Evolutionary conservation across 2,329 filamentous ascomycete genomes (phyloP), one percentile per base, ranked within the genome.

Genomic region (Pseudonectria foliicola): DNA sequence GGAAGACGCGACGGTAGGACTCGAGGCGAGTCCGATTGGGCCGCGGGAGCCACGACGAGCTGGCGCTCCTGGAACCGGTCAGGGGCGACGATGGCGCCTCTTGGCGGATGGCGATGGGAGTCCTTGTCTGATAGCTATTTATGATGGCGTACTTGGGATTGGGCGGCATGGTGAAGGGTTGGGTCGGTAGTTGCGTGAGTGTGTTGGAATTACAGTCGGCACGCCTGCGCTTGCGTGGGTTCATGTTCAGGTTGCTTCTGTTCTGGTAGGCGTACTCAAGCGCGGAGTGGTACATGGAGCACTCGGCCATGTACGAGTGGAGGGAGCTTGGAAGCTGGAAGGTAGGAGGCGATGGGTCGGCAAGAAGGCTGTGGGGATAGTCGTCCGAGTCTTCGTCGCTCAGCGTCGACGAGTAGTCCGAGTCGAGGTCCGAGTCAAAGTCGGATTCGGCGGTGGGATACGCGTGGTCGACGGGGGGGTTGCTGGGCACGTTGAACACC

Each of bases 1-100:
- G 42, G 34, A 53, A 49, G 33, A 50, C 37, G 16, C 35, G 33
- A 3, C 25, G 24, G 31, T 41, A 43, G 10, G 35, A 46, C 32
- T 39, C 31, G 25, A n/a, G 28, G 10, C 4, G 29, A 18, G 12
- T 14, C 21, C 11, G 7, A 16, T 35, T 29, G 21, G 13, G 23
- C 28, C 27, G 27, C 8, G 33, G 37, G n/a, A 12, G 7, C 34
- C 31, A 31, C n/a, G 10, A 13, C 18, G 33, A 11, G 6, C 13
- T 16, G 13, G 26, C 26, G 27, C n/a, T n/a, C 7, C 4, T 14
- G 23, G 7, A 4, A 13, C 13, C 13, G 16, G 34, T 21, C 4
- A 25, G 25, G 11, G 13, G 27, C 4, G 15, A 12, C 12, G 16
- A 21, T 7, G 18, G 18, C n/a, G n/a, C n/a, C n/a, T n/a, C n/a